phyloP scores from a whole-genome alignment of 192 early-diverging fungal genomes.

The Mortierella hygrophila region DNA sequence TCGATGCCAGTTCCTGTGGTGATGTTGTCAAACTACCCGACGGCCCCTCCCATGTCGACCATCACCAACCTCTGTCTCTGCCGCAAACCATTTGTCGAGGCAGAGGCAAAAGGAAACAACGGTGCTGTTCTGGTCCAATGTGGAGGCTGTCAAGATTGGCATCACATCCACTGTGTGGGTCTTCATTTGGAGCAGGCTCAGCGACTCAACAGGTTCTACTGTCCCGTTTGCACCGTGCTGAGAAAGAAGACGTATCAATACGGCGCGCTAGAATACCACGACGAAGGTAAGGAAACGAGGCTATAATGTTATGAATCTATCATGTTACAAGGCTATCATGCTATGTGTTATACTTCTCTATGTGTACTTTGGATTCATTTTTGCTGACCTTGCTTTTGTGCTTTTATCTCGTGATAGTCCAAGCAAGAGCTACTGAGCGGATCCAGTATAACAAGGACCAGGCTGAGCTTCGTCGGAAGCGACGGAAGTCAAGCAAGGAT shows the following conservation, averaged over 20 bases:
- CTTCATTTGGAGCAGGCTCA: constrained; percentile 60
- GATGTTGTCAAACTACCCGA: constrained; percentile 23
- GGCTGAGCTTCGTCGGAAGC: constrained; percentile 26
- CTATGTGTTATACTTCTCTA: too few relatives aligned
- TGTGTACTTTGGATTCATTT: not conserved
- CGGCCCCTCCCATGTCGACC: constrained; percentile 23
- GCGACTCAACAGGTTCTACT: constrained; percentile 61
- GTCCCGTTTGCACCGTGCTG: constrained; percentile 67
- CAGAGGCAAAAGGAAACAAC: constrained; percentile 14
- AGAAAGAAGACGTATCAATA: constrained; percentile 28
- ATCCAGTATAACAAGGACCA: constrained; percentile 16
- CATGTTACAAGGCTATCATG: too few relatives aligned
- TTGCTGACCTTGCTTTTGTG: not conserved
- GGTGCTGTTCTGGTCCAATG: constrained; percentile 71
- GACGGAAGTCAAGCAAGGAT: constrained; percentile 39
- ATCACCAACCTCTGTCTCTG: constrained; percentile 27
- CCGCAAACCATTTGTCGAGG: not conserved
- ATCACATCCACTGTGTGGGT: constrained; percentile 71
- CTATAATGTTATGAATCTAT: not conserved
- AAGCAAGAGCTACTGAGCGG: constrained; percentile 18
- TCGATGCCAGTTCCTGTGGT: constrained; percentile 23
- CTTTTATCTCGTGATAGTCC: constrained; percentile 7
- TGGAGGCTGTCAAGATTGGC: constrained; percentile 75
- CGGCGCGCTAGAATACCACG: constrained; percentile 14
- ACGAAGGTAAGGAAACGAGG: constrained; percentile 23